Conservation (phyloP, 495 filamentous ascomycete species). For the Penicillium daleae region DNA sequence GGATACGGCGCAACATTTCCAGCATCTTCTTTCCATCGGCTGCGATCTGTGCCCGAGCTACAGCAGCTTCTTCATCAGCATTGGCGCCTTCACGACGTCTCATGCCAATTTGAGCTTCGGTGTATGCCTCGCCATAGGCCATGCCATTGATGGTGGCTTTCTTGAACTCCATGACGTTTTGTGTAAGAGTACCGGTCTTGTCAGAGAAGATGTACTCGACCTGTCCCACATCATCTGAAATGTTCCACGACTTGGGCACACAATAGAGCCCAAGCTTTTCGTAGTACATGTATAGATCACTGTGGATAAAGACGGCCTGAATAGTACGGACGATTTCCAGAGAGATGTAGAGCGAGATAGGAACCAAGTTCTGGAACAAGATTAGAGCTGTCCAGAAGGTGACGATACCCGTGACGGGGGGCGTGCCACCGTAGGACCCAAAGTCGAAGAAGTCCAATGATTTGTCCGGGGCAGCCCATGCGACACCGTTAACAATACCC, state of each 20-base stretch:
- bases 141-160: constrained; percentile 94
- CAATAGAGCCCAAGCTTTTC: constrained; percentile 91
- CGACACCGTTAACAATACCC: constrained; percentile 80
- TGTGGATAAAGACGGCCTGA: constrained; percentile 98
- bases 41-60: constrained; percentile 78
- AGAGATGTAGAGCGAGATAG: constrained; percentile 96
- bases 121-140: constrained; percentile 96
- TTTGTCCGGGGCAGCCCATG: constrained; percentile 73
- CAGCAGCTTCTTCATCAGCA: constrained; percentile 75
- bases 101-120: constrained; percentile 94
- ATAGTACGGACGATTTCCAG: constrained; percentile 92
- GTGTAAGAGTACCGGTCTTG: constrained; percentile 97
- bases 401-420: constrained; percentile 84
- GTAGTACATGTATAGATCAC: constrained; percentile 95
- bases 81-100: constrained; percentile 86
- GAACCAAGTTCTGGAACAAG: constrained; percentile 97
- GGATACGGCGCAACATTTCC: constrained; percentile 68
- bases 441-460: constrained; percentile 87
- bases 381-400: constrained; percentile 96
- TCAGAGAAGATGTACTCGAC: constrained; percentile 99
- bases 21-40: constrained; percentile 74
- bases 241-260: constrained; percentile 98
- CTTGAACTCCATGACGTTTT: constrained; percentile 99
- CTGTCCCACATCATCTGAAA: constrained; percentile 96
- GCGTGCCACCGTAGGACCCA: constrained; percentile 76